Evolutionary conservation across 176 grass and related monocot species (phyloP).

Genomic region (Areca catechu): DNA sequence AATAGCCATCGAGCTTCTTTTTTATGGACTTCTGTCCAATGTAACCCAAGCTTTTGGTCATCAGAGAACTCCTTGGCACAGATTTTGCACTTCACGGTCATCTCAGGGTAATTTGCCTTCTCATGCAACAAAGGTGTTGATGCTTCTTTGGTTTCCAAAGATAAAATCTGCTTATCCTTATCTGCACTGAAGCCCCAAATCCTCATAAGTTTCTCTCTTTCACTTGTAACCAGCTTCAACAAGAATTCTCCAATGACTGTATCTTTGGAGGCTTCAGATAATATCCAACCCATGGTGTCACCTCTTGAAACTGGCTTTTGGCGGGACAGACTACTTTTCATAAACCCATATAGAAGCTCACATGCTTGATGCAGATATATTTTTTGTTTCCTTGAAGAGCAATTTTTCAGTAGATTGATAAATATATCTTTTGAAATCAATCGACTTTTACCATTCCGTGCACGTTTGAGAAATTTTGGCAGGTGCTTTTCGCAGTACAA

Average conservation of each 20-base stretch:
- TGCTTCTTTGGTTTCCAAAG: slow-evolving; percentile 29
- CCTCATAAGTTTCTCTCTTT: slow-evolving; percentile 73
- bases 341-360: slow-evolving; percentile 84
- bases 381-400: slow-evolving; percentile 75
- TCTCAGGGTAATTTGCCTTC: slow-evolving; percentile 21
- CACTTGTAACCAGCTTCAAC: slow-evolving; percentile 67
- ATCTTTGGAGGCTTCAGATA: slow-evolving; percentile 59
- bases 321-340: slow-evolving; percentile 56
- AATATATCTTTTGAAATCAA: slow-evolving; percentile 95
- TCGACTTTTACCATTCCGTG: slow-evolving; percentile 91
- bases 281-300: slow-evolving; percentile 47
- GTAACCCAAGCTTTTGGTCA: slow-evolving; percentile 60
- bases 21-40: slow-evolving; percentile 82
- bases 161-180: slow-evolving; percentile 33
- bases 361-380: slow-evolving; percentile 72
- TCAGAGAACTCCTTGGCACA: slow-evolving; percentile 58
- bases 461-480: slow-evolving; percentile 94
- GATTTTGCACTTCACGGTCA: slow-evolving; percentile 66
- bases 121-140: slow-evolving; percentile 11
- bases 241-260: slow-evolving; percentile 58
- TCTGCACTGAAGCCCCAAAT: slow-evolving; percentile 59
- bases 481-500: slow-evolving; percentile 92
- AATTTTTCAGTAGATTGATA: slow-evolving; percentile 59
- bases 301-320: slow-evolving; percentile 36
- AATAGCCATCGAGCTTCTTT: slow-evolving; percentile 88